A percentile compares a stretch with the other conserved stretches of the same genome.
Conservation (phyloP, 1,139 yeast genomes). For the Suhomyces maxii region DNA sequence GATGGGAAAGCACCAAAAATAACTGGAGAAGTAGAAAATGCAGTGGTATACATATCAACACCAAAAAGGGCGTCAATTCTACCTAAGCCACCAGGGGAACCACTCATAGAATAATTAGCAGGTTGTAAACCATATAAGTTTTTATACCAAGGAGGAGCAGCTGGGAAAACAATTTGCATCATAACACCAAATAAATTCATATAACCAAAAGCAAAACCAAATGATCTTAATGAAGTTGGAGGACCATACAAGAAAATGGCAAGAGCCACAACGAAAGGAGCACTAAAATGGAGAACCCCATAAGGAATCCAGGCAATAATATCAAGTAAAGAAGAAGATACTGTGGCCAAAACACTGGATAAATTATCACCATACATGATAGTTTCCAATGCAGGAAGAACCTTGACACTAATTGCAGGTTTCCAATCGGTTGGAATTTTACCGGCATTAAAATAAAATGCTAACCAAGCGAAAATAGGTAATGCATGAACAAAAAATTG, state of each 20-base stretch:
- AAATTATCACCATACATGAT: constrained; percentile 92
- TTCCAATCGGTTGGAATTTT: constrained; percentile 77
- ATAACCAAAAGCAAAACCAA: constrained; percentile 96
- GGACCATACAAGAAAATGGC: constrained; percentile 86
- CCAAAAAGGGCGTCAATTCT: constrained; percentile 84
- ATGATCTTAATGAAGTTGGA: constrained; percentile 82
- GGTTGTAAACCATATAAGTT: constrained; percentile 81
- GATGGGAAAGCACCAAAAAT: constrained; percentile 99
- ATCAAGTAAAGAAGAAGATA: constrained; percentile 68
- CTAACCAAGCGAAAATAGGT: constrained; percentile 87
- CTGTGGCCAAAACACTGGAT: constrained; percentile 79
- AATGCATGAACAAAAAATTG: constrained; percentile 86
- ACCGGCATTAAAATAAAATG: constrained; percentile 77
- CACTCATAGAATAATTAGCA: constrained; percentile 89
- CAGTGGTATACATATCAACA: constrained; percentile 80
- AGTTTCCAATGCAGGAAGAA: constrained; percentile 92
- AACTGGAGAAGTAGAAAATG: constrained; percentile 84
- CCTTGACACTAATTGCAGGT: constrained; percentile 88
- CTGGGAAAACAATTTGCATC: constrained; percentile 81
- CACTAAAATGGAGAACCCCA: constrained; percentile 84
- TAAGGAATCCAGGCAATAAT: constrained; percentile 95
- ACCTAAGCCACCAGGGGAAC: constrained; percentile 95
- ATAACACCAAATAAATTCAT: constrained; percentile 86
- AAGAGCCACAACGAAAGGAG: constrained; percentile 85
- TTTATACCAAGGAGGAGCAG: constrained; percentile 99